A percentile compares a stretch with the other conserved stretches of the same genome.
Evolutionary conservation across 1,284 basidiomycete genomes (phyloP).

Genomic region (Marasmius fiardii): DNA sequence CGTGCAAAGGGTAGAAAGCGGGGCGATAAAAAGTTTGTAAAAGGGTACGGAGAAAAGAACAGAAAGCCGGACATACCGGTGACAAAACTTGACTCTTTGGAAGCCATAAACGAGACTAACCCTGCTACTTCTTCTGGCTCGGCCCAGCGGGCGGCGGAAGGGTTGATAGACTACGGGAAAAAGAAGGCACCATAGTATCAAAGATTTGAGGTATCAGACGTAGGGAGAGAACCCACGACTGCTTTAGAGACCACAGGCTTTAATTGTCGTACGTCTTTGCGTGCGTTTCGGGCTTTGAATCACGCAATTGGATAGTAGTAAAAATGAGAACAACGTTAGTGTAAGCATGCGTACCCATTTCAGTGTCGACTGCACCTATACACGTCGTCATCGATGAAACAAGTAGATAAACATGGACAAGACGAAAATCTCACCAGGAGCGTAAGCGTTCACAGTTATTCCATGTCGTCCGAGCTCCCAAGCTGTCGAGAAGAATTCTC

Average conservation of each 20-base stretch:
- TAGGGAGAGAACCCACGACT: too few species aligned
- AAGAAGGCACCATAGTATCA: not conserved
- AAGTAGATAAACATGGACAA: not conserved
- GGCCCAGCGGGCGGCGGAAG: not conserved
- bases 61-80: conserved; percentile 9
- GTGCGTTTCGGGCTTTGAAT: not conserved
- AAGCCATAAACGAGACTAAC: conserved; percentile 9
- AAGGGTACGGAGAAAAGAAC: too few species aligned
- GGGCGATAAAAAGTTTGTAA: too few species aligned
- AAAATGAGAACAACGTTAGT: not conserved
- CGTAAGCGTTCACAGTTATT: conserved; percentile 32
- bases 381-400: not conserved
- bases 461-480: conserved; percentile 28
- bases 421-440: conserved; percentile 18
- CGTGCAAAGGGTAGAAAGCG: too few species aligned
- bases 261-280: not conserved
- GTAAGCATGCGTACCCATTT: not conserved
- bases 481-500: conserved; percentile 16
- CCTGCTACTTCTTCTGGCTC: conserved; percentile 3
- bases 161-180: not conserved
- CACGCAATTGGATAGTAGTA: too few species aligned
- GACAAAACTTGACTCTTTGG: conserved; percentile 3
- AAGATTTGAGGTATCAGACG: not conserved
- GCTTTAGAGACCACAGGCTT: not conserved
- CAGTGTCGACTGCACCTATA: not conserved